Evolutionary conservation across 176 grass and related monocot species (phyloP).

Genomic region (Bolboschoenus planiculmis): DNA sequence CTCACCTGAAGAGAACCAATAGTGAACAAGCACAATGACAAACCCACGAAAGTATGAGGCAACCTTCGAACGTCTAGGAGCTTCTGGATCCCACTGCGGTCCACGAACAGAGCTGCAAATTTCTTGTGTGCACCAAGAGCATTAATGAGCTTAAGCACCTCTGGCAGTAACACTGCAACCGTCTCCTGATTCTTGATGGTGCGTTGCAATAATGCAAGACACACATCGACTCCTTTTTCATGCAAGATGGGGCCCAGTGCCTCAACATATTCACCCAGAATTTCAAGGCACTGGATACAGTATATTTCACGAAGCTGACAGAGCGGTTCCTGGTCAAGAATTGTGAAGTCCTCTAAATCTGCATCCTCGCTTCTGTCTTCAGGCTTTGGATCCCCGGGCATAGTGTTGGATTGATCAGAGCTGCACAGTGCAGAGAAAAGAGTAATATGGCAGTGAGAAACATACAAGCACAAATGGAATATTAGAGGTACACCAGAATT

Average conservation of each 20-base stretch:
- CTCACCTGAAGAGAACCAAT: slow-evolving; percentile 93
- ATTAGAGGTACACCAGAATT: not conserved
- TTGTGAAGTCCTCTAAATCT: slow-evolving; percentile 65
- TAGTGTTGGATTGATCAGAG: slow-evolving; percentile 34
- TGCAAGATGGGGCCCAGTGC: slow-evolving; percentile 92
- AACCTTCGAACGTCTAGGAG: slow-evolving; percentile 70
- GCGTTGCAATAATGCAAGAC: slow-evolving; percentile 68
- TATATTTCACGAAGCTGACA: slow-evolving; percentile 78
- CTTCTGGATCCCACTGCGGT: slow-evolving; percentile 93
- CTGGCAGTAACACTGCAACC: slow-evolving; percentile 43
- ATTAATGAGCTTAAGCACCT: slow-evolving; percentile 81
- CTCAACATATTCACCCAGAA: slow-evolving; percentile 94
- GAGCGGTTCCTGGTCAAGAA: slow-evolving; percentile 54
- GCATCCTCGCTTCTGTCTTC: slow-evolving; percentile 43
- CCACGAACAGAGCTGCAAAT: slow-evolving; percentile 90
- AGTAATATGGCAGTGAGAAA: not conserved
- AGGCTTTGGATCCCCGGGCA: slow-evolving; percentile 33
- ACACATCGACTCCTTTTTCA: slow-evolving; percentile 98
- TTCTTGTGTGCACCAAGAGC: slow-evolving; percentile 84
- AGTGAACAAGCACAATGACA: slow-evolving; percentile 92
- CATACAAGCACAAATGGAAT: not conserved
- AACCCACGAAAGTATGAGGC: slow-evolving; percentile 63
- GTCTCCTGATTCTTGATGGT: slow-evolving; percentile 55
- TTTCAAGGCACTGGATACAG: slow-evolving; percentile 77
- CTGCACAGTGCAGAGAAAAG: slow-evolving; percentile 19